Evolutionary conservation across 768 basidiomycete genomes (phyloP).

Genomic region (Tricholoma terreum): DNA sequence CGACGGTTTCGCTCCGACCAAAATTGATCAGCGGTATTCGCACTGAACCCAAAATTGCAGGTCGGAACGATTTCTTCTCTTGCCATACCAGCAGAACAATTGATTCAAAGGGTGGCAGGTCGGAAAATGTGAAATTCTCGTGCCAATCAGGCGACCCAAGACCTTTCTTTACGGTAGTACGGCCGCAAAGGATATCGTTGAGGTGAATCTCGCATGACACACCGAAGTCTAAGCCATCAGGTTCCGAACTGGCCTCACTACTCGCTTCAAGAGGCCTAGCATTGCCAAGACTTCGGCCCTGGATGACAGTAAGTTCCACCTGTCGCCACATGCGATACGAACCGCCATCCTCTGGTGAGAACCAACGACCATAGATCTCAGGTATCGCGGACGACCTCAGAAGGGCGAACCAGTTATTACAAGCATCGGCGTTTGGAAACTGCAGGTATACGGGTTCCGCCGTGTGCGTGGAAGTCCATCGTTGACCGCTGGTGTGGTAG

Average conservation of each 20-base stretch:
- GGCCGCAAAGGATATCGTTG: slow-evolving; percentile 63
- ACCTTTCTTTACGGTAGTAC: slow-evolving; percentile 71
- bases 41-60: slow-evolving; percentile 55
- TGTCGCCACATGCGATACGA: slow-evolving; percentile 88
- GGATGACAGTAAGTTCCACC: slow-evolving; percentile 67
- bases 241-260: slow-evolving; percentile 34
- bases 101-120: slow-evolving; percentile 75
- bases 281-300: slow-evolving; percentile 71
- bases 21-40: slow-evolving; percentile 68
- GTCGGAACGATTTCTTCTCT: slow-evolving; percentile 62
- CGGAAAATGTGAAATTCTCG: slow-evolving; percentile 69
- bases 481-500: slow-evolving; percentile 46
- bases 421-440: slow-evolving; percentile 60
- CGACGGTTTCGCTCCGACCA: slow-evolving; percentile 66
- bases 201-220: slow-evolving; percentile 78
- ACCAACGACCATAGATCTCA: slow-evolving; percentile 69
- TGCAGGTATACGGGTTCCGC: slow-evolving; percentile 73
- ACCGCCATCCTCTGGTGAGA: slow-evolving; percentile 59
- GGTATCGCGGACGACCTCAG: slow-evolving; percentile 78
- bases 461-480: slow-evolving; percentile 49
- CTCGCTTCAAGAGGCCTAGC: slow-evolving; percentile 35
- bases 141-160: slow-evolving; percentile 76
- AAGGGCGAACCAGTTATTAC: slow-evolving; percentile 76
- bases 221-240: slow-evolving; percentile 61
- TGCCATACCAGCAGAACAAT: slow-evolving; percentile 67